Percentiles rank a stretch among this genome's conserved stretches.
Evolutionary conservation across 345 rosid species (phyloP).

Genomic region (Lagerstroemia speciosa): DNA sequence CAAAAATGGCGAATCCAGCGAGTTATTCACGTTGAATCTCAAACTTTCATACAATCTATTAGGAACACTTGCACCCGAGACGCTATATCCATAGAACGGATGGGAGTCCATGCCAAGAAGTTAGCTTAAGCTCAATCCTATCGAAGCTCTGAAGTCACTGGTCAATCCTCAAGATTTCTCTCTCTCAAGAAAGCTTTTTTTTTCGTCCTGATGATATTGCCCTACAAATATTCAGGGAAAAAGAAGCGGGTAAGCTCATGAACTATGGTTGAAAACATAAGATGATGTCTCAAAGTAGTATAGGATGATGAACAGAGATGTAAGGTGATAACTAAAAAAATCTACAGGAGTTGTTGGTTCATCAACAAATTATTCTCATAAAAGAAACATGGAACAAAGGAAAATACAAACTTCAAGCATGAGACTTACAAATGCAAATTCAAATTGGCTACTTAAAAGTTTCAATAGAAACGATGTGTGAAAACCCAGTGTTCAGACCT

Average conservation of each 20-base stretch:
- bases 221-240: not conserved
- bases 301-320: not conserved
- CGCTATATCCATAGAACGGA: constrained; percentile 20
- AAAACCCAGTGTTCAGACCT: not conserved
- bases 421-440: not conserved
- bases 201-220: not conserved
- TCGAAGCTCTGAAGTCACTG: not conserved
- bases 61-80: constrained; percentile 27
- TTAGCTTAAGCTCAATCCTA: not conserved
- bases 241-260: not conserved
- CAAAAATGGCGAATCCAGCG: constrained; percentile 40
- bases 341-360: not conserved
- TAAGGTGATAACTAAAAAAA: not conserved
- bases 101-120: constrained; percentile 34
- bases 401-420: not conserved
- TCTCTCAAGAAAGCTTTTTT: not conserved
- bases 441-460: not conserved
- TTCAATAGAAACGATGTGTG: not conserved
- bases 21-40: constrained; percentile 29
- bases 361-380: not conserved
- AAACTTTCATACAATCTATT: constrained; percentile 26
- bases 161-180: not conserved
- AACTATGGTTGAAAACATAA: too few species aligned
- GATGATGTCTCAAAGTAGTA: too few species aligned
- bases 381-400: not conserved